Base-by-base conservation (phyloP, 2,329 filamentous ascomycete genomes). In the Trichophyton benhamiae region DNA sequence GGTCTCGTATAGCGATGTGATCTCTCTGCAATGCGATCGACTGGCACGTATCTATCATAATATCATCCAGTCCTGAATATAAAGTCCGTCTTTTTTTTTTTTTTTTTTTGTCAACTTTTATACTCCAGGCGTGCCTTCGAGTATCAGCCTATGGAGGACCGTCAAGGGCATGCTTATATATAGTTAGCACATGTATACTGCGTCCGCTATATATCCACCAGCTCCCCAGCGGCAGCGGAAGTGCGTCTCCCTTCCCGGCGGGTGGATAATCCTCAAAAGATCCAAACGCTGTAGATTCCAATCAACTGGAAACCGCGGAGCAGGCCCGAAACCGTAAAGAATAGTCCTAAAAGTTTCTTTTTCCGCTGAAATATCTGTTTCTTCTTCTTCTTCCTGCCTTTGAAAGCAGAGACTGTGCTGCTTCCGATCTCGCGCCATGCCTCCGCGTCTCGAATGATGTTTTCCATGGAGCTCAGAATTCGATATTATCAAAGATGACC, bases 231-330 rank as follows among this genome's bases (percentile, higher is more conserved):
- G 52, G 52, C 52, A 55, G 52, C 52, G 52, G 52, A 55, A 55
- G 27, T 36, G n/a, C 33, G 15, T 17, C 15, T 36, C 52, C 33
- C 52, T 36, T 55, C 52, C 52, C 52, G 52, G 20, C 27, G 5
- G 52, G 52, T 55, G 52, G 52, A 55, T 55, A 36, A 55, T 36
- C 52, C 27, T 36, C 52, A 36, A 30, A 30, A 33, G 52, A 36
- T 55, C 52, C 52, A 55, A 55, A 36, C n/a, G 27, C 15, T n/a
- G 17, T 13, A 20, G 27, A 33, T 55, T 55, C 52, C 52, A 55
- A 55, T 55, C 52, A 55, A 55, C 52, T 55, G 52, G 52, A 55
- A 55, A 55, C 52, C 52, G 52, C 52, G 52, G 52, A 55, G 52
- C 52, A 33, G 52, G 52, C 33, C 30, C 52, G 52, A 55, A 55